Conservation (phyloP, 257 asterid species). For the Nicotiana attenuata region DNA sequence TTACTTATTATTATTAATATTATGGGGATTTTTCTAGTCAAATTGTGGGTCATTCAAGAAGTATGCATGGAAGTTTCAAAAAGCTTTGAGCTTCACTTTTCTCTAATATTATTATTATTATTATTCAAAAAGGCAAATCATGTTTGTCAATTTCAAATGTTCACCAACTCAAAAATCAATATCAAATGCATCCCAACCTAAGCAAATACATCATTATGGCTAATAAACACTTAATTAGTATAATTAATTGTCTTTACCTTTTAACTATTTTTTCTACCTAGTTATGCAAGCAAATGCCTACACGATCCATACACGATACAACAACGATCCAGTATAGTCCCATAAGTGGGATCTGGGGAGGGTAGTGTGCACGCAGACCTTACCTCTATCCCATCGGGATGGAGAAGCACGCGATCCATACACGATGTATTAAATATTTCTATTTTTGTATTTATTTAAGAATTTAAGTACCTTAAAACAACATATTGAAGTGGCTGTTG, state of each 20-base stretch:
- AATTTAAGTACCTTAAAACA: too few species aligned
- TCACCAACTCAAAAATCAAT: constrained; percentile 14
- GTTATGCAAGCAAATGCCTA: too few species aligned
- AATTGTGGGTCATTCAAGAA: constrained; percentile 8
- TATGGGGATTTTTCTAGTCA: constrained; percentile 5
- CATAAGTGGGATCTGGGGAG: too few species aligned
- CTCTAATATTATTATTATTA: neutral
- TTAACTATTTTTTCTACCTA: too few species aligned
- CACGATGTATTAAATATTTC: neutral
- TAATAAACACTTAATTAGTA: neutral
- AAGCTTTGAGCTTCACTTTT: constrained; percentile 10
- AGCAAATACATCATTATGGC: constrained; percentile 28
- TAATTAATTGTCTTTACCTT: neutral
- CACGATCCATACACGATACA: too few species aligned
- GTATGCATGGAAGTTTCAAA: constrained; percentile 26
- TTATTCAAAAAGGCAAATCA: neutral
- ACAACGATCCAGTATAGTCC: too few species aligned
- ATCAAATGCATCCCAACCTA: constrained; percentile 7
- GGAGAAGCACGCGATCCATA: too few species aligned
- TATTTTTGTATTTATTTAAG: too few species aligned
- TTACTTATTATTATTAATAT: neutral
- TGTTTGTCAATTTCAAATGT: neutral
- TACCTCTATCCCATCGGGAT: too few species aligned
- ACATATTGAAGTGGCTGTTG: too few species aligned
- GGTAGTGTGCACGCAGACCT: too few species aligned